Evolutionary conservation across 257 asterid genomes (phyloP), one percentile per base, ranked within the genome.

Genomic region (Leptodermis oblonga): DNA sequence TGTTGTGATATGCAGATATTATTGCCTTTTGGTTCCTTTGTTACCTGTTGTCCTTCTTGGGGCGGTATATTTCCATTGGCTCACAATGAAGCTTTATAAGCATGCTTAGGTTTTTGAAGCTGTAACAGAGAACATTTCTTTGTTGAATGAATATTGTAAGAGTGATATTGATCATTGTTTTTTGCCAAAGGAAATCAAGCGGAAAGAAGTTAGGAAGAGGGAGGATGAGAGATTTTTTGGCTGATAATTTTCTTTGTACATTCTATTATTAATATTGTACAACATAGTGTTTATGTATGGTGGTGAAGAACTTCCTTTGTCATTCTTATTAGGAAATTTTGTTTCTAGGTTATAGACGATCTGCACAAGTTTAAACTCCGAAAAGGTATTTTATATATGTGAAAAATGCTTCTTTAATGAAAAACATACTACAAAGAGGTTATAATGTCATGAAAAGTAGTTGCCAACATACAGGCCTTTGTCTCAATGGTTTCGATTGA

Each of bases 61-160:
- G 69, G 83, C 85, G 0, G 85, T 85, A 58, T 89, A 89, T 78
- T 82, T 83, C 70, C 96, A 85, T 67, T 89, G 96, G 93, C 79
- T 89, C 63, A 82, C 89, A 74, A 85, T 86, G 90, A 89, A 89
- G 72, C 70, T 89, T 79, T 89, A 86, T 83, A 89, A 89, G 89
- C 96, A 89, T 65, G 94, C 96, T 9, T 89, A n/a, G n/a, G n/a
- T n/a, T n/a, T n/a, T n/a, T n/a, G n/a, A 79, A 48, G 54, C 25
- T 48, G 54, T 48, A 20, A 3, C n/a, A n/a, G 28, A 20, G 18
- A 51, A 22, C 13, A 43, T 43, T 43, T 51, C 12, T 51, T 51
- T 4, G 17, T 48, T 48, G 54, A n/a, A n/a, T n/a, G n/a, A n/a
- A 48, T 48, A n/a, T 11, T 43, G 17, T 43, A 5, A 1, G 20